Evolutionary conservation across 441 rosid genomes (phyloP), one percentile per base, ranked within the genome.

Genomic region (Biscutella laevigata): DNA sequence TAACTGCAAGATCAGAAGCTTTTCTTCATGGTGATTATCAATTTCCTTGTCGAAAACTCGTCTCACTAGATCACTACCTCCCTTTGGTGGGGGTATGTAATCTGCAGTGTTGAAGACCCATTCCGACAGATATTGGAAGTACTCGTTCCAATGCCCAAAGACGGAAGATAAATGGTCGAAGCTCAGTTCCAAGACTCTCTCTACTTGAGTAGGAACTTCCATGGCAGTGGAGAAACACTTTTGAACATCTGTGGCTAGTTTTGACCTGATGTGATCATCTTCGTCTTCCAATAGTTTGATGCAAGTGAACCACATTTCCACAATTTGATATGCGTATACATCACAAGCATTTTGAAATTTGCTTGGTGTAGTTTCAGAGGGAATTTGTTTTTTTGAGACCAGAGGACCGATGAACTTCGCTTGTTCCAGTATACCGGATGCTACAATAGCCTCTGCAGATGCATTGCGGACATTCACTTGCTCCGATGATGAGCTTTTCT

Each of bases 1-100:
- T 7, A 80, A 68, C 72, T 86, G 99, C 67, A 82, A 63, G 71
- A 88, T 78, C 60, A 88, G 60, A 42, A 88, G 81, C 79, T 86
- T 92, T 72, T 92, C 99, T 71, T 92, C 95, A 4, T 88, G 95
- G 59, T 86, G 95, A 56, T 92, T 92, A 68, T 92, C 95, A 1
- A 84, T 81, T 67, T 92, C 99, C 76, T 82, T 88, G 83, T 92
- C 99, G 24, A 92, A 92, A 50, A 92, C 97, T 57, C 73, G 81
- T 62, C 95, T 77, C 62, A 92, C 88, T 22, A 88, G 71, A 74
- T 92, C 94, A 53, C 75, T 77, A n/a, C 54, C 59, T 17, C 61
- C 61, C 34, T 53, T 59, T 41, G 71, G 29, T 4, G 81, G 59
- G 9, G 68, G 73, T 16, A 54, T 71, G 61, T 65, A 72, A 68